Percentiles rank a stretch among this genome's conserved stretches.
Conservation (phyloP, 495 filamentous ascomycete genomes). For the Geoglossum glabrum region DNA sequence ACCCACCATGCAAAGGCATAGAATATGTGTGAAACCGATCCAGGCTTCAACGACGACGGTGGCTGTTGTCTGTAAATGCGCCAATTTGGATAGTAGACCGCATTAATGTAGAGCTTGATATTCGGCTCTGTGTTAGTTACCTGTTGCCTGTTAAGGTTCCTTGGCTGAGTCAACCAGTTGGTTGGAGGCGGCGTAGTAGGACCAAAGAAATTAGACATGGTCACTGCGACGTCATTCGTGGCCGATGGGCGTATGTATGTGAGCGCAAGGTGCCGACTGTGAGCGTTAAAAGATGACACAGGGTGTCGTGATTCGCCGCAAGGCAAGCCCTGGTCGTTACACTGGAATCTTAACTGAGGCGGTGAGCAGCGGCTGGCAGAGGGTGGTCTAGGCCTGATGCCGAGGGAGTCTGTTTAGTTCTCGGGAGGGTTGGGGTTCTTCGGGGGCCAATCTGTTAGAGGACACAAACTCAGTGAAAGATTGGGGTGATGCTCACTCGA, state of each 20-base stretch:
- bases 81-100: constrained; percentile 83
- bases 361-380: neutral
- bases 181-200: neutral
- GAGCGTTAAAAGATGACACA: neutral
- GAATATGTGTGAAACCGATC: constrained; percentile 56
- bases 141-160: neutral
- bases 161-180: neutral
- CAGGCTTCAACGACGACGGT: constrained; percentile 54
- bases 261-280: neutral
- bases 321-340: neutral
- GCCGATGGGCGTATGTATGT: neutral
- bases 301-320: neutral
- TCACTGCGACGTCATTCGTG: neutral
- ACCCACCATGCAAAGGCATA: constrained; percentile 66
- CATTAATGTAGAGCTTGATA: constrained; percentile 30
- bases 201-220: neutral
- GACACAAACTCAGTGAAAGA: neutral
- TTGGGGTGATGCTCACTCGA: neutral
- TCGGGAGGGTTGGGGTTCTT: neutral
- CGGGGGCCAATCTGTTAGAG: neutral
- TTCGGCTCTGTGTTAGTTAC: neutral
- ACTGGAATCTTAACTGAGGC: neutral
- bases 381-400: neutral
- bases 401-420: neutral
- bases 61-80: constrained; percentile 57